Base-by-base conservation (phyloP, 2,329 filamentous ascomycete genomes). In the Biscogniauxia sp. region DNA sequence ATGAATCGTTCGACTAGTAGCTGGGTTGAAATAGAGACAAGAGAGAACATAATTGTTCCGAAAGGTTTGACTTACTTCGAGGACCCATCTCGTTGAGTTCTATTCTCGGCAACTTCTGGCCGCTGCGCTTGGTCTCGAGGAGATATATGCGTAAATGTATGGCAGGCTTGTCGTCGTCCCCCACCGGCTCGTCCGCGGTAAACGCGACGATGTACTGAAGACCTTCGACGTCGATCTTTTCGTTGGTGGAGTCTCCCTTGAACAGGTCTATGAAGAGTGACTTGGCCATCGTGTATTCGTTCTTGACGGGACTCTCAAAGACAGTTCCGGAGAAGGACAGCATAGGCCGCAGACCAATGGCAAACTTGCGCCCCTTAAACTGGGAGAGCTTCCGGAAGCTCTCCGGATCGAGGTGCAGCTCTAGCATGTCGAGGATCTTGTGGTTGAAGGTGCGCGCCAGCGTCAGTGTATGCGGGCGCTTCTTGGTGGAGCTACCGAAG, bases 71-170 rank as follows among this genome's bases (percentile, higher is more conserved):
- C 37, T 45, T 45, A 45, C 98, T 92, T 66, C 94, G 86, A 4
- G 95, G 95, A 0, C 95, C 94, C 80, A 97, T 96, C 80, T 97
- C 93, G 76, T 97, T 93, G 60, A 98, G 84, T 75, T 98, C 94
- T 19, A 99, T 91, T 58, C 93, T 87, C 7, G 95, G 95, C 52
- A 98, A 80, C 72, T 89, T 91, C 76, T 95, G 91, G 7, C 93
- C 93, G 67, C 89, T 92, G 73, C 89, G 90, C 83, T 91, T 91
- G 54, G 95, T 98, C 70, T 84, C 83, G 69, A 98, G 89, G 69
- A 93, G 85, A 78, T 97, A 98, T 73, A 91, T 88, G 62, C 95
- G 87, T 70, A 97, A 74, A 75, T 85, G 84, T 61, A 89, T 82
- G 28, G 76, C 76, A 17, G 86, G 84, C 74, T 86, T 86, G 28